Base-by-base conservation (phyloP, 225 moss, liverwort and hornwort species). In the Antitrichia curtipendula region DNA sequence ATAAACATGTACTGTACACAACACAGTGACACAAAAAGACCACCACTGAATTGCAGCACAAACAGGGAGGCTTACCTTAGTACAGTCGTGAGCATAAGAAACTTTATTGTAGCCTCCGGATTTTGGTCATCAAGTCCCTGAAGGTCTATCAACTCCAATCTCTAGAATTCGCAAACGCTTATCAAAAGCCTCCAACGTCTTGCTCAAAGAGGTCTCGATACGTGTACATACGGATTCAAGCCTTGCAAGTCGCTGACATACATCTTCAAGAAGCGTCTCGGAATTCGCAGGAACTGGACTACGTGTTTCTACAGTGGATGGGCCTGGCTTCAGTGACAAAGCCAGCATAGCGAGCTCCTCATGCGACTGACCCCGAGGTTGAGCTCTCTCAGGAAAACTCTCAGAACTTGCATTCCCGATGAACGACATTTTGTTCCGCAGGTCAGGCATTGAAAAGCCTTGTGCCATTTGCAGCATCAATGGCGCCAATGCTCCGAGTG, bases 391-490 rank as follows among this genome's bases (percentile, higher is more conserved):
- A 52, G 88, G 22, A 47, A 63, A 83, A 70, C 82, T 70, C 85
- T 87, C 86, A 45, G 60, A 77, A 71, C 87, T 83, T 52, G 74
- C 52, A 50, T 71, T 82, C 8, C 73, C 64, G 23, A 87, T 79
- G 36, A 83, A 89, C 2, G 91, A 38, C 50, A 87, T 58, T 50
- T 90, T 91, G 31, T 85, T 96, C 83, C 83, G 87, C 86, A 82
- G 86, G 78, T 90, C 92, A 75, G 92, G 91, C 63, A 93, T 93
- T 16, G 95, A 91, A 43, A 97, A 85, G 45, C 95, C 94, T 84
- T 92, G 92, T 82, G 93, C 94, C 95, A 96, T 94, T 75, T 96
- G 96, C 83, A 97, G 74, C 90, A 97, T 97, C 50, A 93, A 87
- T 69, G 96, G 97, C 83, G 89, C 93, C 60, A 96, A 89, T 88